A percentile compares a stretch with the other conserved stretches of the same genome.
Conservation (phyloP, 2,329 filamentous ascomycete species). For the Cladorrhinum sp. region DNA sequence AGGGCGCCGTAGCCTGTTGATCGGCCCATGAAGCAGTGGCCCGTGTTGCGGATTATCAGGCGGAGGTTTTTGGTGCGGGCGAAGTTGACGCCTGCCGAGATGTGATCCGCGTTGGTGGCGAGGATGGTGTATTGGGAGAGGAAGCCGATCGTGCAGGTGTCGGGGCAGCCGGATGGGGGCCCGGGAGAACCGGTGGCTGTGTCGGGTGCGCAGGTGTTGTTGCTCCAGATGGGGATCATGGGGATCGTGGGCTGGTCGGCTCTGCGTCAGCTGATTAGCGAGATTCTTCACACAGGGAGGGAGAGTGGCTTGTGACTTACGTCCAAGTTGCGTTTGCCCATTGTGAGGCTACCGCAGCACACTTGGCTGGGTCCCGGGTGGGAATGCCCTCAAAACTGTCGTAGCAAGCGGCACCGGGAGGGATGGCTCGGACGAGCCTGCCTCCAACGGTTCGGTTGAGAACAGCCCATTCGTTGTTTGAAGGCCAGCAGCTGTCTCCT, state of each 20-base stretch:
- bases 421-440: conserved; percentile 48
- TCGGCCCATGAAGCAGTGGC: neutral
- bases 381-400: conserved; percentile 41
- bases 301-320: conserved; percentile 1
- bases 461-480: conserved; percentile 39
- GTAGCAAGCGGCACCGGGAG: conserved; percentile 52
- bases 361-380: conserved; percentile 28
- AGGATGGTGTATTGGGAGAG: neutral
- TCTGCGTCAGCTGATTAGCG: neutral
- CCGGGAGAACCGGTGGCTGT: too few relatives aligned
- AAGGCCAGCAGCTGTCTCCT: conserved; percentile 53
- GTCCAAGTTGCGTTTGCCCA: neutral
- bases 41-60: neutral
- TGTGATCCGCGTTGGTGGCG: neutral
- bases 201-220: neutral
- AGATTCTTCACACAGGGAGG: neutral
- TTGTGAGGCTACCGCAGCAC: neutral
- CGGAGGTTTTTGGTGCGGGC: neutral
- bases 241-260: neutral
- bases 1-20: conserved; percentile 32
- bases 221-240: neutral
- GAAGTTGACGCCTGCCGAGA: neutral
- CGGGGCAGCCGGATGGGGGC: neutral
- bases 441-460: conserved; percentile 54
- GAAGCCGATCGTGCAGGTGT: neutral